These are phyloP conservation scores for Beauveria varroae DNA, from an alignment of 2,329 filamentous ascomycete genomes.

Conservation along the genomic window DNA sequence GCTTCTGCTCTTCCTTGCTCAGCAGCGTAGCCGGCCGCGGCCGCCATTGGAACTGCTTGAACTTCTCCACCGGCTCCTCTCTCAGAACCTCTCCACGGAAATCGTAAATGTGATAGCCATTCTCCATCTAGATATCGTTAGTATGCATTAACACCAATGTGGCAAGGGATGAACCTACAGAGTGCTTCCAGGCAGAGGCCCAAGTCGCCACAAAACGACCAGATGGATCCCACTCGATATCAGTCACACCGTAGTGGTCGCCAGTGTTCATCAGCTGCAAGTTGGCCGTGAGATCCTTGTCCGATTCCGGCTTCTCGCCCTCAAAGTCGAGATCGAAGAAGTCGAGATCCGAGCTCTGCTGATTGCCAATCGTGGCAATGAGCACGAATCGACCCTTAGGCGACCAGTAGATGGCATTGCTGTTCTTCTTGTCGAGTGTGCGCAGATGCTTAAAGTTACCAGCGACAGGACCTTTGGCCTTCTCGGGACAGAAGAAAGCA, in stretches of 20 bases:
- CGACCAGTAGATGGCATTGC: constrained; percentile 99
- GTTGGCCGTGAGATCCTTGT: constrained; percentile 93
- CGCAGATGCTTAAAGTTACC: constrained; percentile 97
- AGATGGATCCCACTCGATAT: constrained; percentile 96
- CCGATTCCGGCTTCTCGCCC: constrained; percentile 85
- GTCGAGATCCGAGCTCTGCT: constrained; percentile 90
- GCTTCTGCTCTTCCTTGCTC: constrained; percentile 93
- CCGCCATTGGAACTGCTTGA: constrained; percentile 96
- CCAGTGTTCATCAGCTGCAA: constrained; percentile 87
- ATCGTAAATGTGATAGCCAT: constrained; percentile 96
- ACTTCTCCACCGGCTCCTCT: constrained; percentile 89
- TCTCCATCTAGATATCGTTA: constrained; percentile 73
- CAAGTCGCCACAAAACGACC: constrained; percentile 91
- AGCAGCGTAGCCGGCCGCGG: constrained; percentile 87
- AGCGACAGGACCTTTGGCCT: constrained; percentile 69
- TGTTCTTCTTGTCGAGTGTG: constrained; percentile 98
- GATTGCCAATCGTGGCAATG: constrained; percentile 84
- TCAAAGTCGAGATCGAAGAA: constrained; percentile 98
- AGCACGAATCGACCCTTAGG: constrained; percentile 92
- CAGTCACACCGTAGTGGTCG: constrained; percentile 96
- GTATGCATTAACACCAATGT: background rate
- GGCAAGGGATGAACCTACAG: constrained; percentile 50
- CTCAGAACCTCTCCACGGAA: constrained; percentile 85
- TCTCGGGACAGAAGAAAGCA: constrained; percentile 94
- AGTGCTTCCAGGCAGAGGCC: constrained; percentile 92